These are phyloP conservation scores for Lasiosphaeria miniovina DNA, from an alignment of 495 filamentous ascomycete genomes.

Conservation along the genomic window DNA sequence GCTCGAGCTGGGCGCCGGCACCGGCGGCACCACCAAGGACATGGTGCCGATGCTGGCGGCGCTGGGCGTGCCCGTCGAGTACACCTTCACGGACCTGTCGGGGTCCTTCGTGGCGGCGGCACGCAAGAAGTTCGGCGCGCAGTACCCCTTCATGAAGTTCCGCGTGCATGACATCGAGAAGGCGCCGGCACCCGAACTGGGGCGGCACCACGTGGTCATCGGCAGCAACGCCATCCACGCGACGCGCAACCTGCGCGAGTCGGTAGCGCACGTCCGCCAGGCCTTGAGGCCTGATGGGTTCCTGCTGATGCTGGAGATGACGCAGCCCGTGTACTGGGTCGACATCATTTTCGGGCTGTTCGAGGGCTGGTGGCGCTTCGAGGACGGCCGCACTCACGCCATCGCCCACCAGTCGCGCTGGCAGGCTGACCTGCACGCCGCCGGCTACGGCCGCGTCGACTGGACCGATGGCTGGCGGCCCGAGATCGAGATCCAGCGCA, in stretches of 20 bases:
- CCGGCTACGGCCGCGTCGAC: slow-evolving; percentile 47
- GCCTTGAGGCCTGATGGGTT: slow-evolving; percentile 40
- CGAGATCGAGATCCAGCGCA: slow-evolving; percentile 23
- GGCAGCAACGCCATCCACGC: slow-evolving; percentile 51
- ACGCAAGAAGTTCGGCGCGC: slow-evolving; percentile 38
- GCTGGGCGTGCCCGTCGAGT: slow-evolving; percentile 40
- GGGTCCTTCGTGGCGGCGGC: slow-evolving; percentile 49
- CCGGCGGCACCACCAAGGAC: slow-evolving; percentile 45
- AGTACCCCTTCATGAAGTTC: slow-evolving; percentile 41
- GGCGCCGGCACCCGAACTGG: slow-evolving; percentile 47
- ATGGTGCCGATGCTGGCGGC: slow-evolving; percentile 17
- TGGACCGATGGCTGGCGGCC: slow-evolving; percentile 37
- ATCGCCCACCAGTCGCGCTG: slow-evolving; percentile 37
- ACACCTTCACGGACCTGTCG: slow-evolving; percentile 54
- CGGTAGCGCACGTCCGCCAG: slow-evolving; percentile 31
- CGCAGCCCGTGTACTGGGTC: slow-evolving; percentile 37
- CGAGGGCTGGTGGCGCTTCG: slow-evolving; percentile 54
- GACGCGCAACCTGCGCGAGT: slow-evolving; percentile 33
- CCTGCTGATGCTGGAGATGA: slow-evolving; percentile 38
- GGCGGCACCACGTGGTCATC: slow-evolving; percentile 51
- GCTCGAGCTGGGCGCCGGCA: slow-evolving; percentile 54
- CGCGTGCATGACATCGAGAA: slow-evolving; percentile 46
- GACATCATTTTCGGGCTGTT: slow-evolving; percentile 52
- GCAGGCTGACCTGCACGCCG: slow-evolving; percentile 40
- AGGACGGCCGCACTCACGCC: slow-evolving; percentile 49